These are phyloP conservation scores for Ministeria vibrans DNA, from an alignment of 78 protist genomes.

Conservation along the genomic window DNA sequence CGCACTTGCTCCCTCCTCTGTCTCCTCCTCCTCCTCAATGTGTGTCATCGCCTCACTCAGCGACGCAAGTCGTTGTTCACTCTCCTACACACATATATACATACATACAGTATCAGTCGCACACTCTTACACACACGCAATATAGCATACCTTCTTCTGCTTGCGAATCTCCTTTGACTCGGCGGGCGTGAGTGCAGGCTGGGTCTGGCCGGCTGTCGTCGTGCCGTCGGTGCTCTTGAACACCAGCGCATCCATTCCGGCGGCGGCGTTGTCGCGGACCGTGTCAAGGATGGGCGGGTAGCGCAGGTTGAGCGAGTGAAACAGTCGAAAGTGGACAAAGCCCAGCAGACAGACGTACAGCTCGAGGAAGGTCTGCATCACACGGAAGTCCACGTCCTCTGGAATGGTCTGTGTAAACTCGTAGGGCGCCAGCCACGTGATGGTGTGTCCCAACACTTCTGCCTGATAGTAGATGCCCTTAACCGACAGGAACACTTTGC, in stretches of 20 bases:
- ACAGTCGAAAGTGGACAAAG: constrained; percentile 80
- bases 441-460: constrained; percentile 60
- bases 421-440: constrained; percentile 93
- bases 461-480: constrained; percentile 87
- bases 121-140: no score
- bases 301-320: constrained; percentile 19
- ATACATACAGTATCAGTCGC: no score
- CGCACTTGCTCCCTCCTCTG: neutral
- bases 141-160: no score
- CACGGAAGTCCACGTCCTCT: constrained; percentile 65
- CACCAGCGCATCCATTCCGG: neutral
- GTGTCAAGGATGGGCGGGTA: constrained; percentile 66
- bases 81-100: no score
- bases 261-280: neutral
- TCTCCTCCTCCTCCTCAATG: neutral
- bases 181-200: neutral
- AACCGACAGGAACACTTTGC: constrained; percentile 84
- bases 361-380: constrained; percentile 81
- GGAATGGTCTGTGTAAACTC: constrained; percentile 31
- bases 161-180: neutral
- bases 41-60: neutral
- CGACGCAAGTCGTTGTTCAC: neutral
- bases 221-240: neutral
- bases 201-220: neutral
- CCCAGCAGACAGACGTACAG: constrained; percentile 66